These are phyloP conservation scores for Fusarium gaditjirri DNA, from an alignment of 2,329 filamentous ascomycete genomes.

Conservation along the genomic window DNA sequence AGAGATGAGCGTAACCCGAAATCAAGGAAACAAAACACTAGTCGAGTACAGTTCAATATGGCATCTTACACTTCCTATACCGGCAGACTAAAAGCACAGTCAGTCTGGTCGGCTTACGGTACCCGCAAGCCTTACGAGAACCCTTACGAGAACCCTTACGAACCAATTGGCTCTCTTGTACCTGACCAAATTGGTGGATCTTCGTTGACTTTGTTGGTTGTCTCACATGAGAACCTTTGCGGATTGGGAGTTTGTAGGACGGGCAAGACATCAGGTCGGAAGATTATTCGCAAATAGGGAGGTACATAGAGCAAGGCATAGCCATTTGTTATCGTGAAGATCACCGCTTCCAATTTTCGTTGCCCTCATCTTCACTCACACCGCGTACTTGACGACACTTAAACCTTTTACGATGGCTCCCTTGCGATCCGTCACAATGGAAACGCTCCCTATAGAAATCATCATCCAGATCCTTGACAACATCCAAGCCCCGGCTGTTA, in stretches of 20 bases:
- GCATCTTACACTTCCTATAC: neutral
- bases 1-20: neutral
- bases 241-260: slow-evolving; percentile 10
- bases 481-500: slow-evolving; percentile 37
- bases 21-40: neutral
- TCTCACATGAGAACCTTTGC: slow-evolving; percentile 38
- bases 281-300: neutral
- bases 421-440: slow-evolving; percentile 39
- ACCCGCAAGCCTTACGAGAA: slow-evolving; percentile 8
- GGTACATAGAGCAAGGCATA: slow-evolving; percentile 8
- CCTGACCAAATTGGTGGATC: slow-evolving; percentile 13
- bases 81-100: slow-evolving; percentile 23
- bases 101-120: slow-evolving; percentile 1
- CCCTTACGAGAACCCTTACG: slow-evolving; percentile 11
- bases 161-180: slow-evolving; percentile 20
- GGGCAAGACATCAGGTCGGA: slow-evolving; percentile 22
- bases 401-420: neutral
- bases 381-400: neutral
- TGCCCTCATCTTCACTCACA: neutral
- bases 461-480: slow-evolving; percentile 45
- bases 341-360: neutral
- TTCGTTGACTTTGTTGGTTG: slow-evolving; percentile 1
- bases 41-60: neutral
- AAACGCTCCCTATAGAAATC: slow-evolving; percentile 48
- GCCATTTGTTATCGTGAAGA: neutral